Conservation (phyloP, 106 monocot genomes). For the Apostasia shenzhenica region DNA sequence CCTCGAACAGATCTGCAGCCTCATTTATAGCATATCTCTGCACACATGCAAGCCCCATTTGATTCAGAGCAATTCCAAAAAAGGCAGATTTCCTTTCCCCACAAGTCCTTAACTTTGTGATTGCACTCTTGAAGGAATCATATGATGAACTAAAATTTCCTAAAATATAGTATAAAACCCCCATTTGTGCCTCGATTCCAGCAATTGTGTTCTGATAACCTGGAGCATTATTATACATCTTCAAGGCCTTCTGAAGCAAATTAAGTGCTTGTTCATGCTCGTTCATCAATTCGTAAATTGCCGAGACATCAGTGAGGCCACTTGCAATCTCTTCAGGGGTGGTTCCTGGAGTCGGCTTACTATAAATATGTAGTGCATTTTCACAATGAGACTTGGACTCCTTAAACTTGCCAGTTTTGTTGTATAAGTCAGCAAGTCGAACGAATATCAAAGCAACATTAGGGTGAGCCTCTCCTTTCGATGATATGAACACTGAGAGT, state of each 20-base stretch:
- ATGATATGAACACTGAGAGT: constrained; percentile 43
- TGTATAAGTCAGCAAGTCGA: constrained; percentile 63
- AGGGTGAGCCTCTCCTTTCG: constrained; percentile 69
- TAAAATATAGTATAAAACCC: constrained; percentile 67
- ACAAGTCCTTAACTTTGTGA: constrained; percentile 54
- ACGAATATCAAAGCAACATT: constrained; percentile 53
- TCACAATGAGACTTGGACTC: constrained; percentile 80
- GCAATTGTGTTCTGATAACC: constrained; percentile 81
- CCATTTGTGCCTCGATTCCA: constrained; percentile 91
- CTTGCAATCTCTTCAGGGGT: constrained; percentile 62
- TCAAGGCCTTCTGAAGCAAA: constrained; percentile 73
- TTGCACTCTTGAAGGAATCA: constrained; percentile 44
- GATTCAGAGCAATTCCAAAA: constrained; percentile 86
- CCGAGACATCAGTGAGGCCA: constrained; percentile 70
- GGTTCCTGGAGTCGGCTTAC: constrained; percentile 58
- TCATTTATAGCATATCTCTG: constrained; percentile 69
- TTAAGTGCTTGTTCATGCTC: constrained; percentile 78
- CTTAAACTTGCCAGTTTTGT: constrained; percentile 67
- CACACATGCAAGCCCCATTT: constrained; percentile 83
- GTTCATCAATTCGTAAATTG: constrained; percentile 75
- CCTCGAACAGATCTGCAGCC: constrained; percentile 79
- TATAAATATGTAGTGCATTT: constrained; percentile 65
- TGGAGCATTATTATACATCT: constrained; percentile 58
- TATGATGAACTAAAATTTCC: constrained; percentile 71
- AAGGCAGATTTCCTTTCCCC: constrained; percentile 89